A percentile compares a stretch with the other conserved stretches of the same genome.
phyloP scores from a whole-genome alignment of 441 rosid species.

The Croton laevigatus region DNA sequence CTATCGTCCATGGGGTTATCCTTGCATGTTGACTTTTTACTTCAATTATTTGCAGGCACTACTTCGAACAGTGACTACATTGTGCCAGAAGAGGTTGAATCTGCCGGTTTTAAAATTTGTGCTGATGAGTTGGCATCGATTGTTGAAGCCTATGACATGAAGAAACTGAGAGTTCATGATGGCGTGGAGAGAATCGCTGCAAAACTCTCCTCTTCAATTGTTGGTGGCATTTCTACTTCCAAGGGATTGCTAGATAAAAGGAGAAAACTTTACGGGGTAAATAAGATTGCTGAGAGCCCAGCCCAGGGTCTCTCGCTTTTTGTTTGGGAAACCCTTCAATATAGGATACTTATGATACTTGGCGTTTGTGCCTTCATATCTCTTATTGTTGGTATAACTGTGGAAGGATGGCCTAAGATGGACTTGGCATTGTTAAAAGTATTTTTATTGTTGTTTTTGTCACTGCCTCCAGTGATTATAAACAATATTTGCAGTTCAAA shows the following conservation, averaged over 20 bases:
- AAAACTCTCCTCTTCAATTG: slow-evolving; percentile 61
- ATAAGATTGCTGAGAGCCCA: slow-evolving; percentile 75
- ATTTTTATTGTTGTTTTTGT: slow-evolving; percentile 42
- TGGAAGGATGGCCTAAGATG: slow-evolving; percentile 48
- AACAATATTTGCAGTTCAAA: slow-evolving; percentile 41
- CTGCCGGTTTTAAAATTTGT: slow-evolving; percentile 80
- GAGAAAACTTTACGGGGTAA: slow-evolving; percentile 62
- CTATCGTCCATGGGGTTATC: slow-evolving; percentile 9
- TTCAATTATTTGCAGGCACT: slow-evolving; percentile 46
- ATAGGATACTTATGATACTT: slow-evolving; percentile 43
- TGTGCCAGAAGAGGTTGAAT: slow-evolving; percentile 66
- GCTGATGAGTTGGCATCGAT: slow-evolving; percentile 85
- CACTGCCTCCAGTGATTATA: slow-evolving; percentile 45
- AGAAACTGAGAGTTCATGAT: slow-evolving; percentile 71
- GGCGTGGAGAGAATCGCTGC: slow-evolving; percentile 58
- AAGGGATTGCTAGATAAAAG: slow-evolving; percentile 42
- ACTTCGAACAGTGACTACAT: slow-evolving; percentile 60
- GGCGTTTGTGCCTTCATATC: slow-evolving; percentile 44
- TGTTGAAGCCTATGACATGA: slow-evolving; percentile 79
- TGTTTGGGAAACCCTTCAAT: slow-evolving; percentile 49
- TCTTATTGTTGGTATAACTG: slow-evolving; percentile 40
- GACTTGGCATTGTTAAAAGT: slow-evolving; percentile 49
- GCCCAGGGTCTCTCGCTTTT: slow-evolving; percentile 69
- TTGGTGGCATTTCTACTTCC: slow-evolving; percentile 54
- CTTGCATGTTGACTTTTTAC: slow-evolving; percentile 25